These are phyloP conservation scores for Stephanodiscus triporus DNA, from an alignment of 108 stramenopile genomes.

Conservation along the genomic window DNA sequence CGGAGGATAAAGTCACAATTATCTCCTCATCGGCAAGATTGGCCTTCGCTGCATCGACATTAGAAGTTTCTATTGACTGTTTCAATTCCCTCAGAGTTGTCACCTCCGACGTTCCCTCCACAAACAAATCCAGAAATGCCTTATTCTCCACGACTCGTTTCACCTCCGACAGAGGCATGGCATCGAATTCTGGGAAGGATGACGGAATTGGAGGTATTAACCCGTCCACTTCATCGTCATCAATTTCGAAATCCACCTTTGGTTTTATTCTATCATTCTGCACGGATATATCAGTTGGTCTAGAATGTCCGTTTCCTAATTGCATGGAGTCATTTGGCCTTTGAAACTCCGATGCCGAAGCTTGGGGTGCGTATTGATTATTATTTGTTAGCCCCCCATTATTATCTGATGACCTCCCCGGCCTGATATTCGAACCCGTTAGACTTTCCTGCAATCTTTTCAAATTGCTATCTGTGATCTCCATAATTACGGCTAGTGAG, in stretches of 20 bases:
- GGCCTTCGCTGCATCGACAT: conserved; percentile 51
- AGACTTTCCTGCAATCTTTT: conserved; percentile 52
- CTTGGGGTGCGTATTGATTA: not conserved
- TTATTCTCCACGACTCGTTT: conserved; percentile 61
- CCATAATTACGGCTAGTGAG: conserved; percentile 34
- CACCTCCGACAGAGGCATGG: conserved; percentile 56
- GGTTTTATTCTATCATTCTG: not conserved
- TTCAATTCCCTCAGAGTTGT: conserved; percentile 44
- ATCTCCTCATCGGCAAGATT: conserved; percentile 53
- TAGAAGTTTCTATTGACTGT: conserved; percentile 48
- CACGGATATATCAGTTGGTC: not conserved
- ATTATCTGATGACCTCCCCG: not conserved
- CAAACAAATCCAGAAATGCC: conserved; percentile 42
- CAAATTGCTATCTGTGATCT: conserved; percentile 67
- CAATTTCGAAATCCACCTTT: conserved; percentile 4
- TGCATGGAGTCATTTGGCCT: conserved; percentile 23
- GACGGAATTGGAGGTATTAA: conserved; percentile 64
- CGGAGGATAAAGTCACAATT: conserved; percentile 38
- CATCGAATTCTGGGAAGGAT: conserved; percentile 58
- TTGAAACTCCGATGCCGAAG: conserved; percentile 8
- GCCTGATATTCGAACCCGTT: not conserved
- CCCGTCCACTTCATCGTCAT: conserved; percentile 35
- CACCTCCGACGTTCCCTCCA: conserved; percentile 51
- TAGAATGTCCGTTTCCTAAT: not conserved
- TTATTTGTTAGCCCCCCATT: too few relatives aligned